These are phyloP conservation scores for Fusarium aywerte DNA, from an alignment of 2,329 filamentous ascomycete genomes.

Conservation along the genomic window DNA sequence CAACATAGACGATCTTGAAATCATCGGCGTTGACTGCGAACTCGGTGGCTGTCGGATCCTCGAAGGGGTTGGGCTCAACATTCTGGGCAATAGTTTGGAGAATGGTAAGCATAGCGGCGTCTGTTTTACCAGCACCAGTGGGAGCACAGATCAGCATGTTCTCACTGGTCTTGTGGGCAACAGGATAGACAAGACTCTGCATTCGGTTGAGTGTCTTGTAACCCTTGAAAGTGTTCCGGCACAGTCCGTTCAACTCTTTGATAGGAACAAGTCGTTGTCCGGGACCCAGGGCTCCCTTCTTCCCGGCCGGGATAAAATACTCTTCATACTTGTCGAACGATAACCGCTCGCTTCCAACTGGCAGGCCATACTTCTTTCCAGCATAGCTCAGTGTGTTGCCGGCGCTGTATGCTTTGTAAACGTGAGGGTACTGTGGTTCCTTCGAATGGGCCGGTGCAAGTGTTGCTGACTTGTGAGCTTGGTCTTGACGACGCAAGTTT, in stretches of 20 bases:
- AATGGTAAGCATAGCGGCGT: constrained; percentile 96
- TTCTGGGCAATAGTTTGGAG: constrained; percentile 91
- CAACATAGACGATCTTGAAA: constrained; percentile 99
- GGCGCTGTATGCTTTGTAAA: constrained; percentile 85
- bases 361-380: constrained; percentile 85
- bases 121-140: constrained; percentile 98
- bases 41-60: constrained; percentile 76
- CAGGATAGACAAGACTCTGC: constrained; percentile 96
- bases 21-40: constrained; percentile 86
- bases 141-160: constrained; percentile 99
- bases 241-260: constrained; percentile 86
- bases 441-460: constrained; percentile 77
- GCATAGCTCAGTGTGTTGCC: constrained; percentile 85
- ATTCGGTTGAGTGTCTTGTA: constrained; percentile 96
- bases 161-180: constrained; percentile 94
- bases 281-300: constrained; percentile 77
- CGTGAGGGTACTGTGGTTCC: constrained; percentile 87
- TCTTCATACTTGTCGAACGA: constrained; percentile 88
- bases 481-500: constrained; percentile 78
- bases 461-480: constrained; percentile 81
- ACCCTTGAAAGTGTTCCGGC: constrained; percentile 89
- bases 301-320: constrained; percentile 83
- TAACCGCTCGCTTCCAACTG: constrained; percentile 75
- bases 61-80: constrained; percentile 79
- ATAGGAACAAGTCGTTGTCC: constrained; percentile 83